Base-by-base conservation (phyloP, 768 basidiomycete genomes). In the Pluteus cervinus region DNA sequence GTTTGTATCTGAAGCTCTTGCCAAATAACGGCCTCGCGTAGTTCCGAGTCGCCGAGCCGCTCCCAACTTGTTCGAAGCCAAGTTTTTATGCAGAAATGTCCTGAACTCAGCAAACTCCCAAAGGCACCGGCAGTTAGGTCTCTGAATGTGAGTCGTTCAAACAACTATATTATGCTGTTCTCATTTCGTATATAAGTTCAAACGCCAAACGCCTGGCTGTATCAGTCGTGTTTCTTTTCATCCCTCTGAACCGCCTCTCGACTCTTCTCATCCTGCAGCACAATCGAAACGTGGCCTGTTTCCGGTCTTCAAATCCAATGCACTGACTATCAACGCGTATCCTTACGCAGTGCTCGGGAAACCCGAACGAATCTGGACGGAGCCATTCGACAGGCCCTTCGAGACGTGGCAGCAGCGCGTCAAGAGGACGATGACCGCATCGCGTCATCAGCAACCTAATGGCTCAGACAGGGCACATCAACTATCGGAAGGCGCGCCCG, bases 181-280 rank as follows among this genome's bases (percentile, higher is more conserved):
- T 32, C 23, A 40, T n/a, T 30, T 25, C 16, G 24, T 31, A n/a
- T 14, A 9, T 28, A 28, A 41, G 40, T 36, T 41, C 26, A 15
- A 29, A 21, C 33, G 25, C 6, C 24, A 35, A 4, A 23, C 33
- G 3, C 33, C 40, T 6, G 34, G 40, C 7, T 22, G n/a, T n/a
- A n/a, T n/a, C 28, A 6, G 33, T 41, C 33, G 26, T 17, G 1
- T 12, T 7, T 21, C 20, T 41, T 9, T 28, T 29, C 11, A 17
- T n/a, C 9, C 40, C 40, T 9, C 14, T 14, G n/a, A 29, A 16
- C 7, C 7, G 24, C 18, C 9, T 34, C 14, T 41, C 34, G 33
- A 41, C 33, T 35, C 40, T 20, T 21, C 40, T 20, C 40, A 41
- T 25, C 40, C 40, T 15, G 39, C 39, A 14, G 11, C 34, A n/a